Conservation (phyloP, 805 yeast genomes). For the Nakazawaea anatomiae region DNA sequence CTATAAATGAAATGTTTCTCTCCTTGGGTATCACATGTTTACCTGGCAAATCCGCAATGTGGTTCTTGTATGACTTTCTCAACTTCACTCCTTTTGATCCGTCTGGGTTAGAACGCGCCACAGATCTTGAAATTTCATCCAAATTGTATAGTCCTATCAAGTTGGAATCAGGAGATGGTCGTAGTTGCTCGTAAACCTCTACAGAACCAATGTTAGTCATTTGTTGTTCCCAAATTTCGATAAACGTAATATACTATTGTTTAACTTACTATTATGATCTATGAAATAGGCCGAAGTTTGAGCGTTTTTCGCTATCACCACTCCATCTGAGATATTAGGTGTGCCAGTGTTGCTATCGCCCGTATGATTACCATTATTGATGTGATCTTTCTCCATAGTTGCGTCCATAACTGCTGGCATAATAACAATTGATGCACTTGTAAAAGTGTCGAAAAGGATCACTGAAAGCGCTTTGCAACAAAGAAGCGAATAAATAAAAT, state of each 20-base stretch:
- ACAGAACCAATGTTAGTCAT: neutral
- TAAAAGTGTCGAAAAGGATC: too few species aligned
- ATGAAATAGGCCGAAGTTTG: slow-evolving; percentile 19
- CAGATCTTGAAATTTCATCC: slow-evolving; percentile 62
- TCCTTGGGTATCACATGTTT: slow-evolving; percentile 60
- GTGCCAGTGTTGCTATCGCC: neutral
- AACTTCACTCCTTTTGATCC: slow-evolving; percentile 90
- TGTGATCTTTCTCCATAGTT: neutral
- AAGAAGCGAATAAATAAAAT: too few species aligned
- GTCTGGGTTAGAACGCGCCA: slow-evolving; percentile 82
- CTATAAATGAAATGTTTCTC: slow-evolving; percentile 30
- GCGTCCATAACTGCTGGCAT: slow-evolving; percentile 2
- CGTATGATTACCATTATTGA: neutral
- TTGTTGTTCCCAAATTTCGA: neutral
- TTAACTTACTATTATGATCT: slow-evolving; percentile 19
- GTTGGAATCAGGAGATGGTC: slow-evolving; percentile 71
- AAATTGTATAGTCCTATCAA: slow-evolving; percentile 65
- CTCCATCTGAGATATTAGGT: neutral
- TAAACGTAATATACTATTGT: slow-evolving; percentile 10
- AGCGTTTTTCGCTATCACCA: neutral
- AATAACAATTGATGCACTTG: neutral
- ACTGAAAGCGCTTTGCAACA: too few species aligned
- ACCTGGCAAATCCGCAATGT: slow-evolving; percentile 81
- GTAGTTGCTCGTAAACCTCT: slow-evolving; percentile 35
- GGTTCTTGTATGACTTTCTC: slow-evolving; percentile 92